Evolutionary conservation across 2,329 filamentous ascomycete genomes (phyloP).

Genomic region (Blastomyces gilchristii): DNA sequence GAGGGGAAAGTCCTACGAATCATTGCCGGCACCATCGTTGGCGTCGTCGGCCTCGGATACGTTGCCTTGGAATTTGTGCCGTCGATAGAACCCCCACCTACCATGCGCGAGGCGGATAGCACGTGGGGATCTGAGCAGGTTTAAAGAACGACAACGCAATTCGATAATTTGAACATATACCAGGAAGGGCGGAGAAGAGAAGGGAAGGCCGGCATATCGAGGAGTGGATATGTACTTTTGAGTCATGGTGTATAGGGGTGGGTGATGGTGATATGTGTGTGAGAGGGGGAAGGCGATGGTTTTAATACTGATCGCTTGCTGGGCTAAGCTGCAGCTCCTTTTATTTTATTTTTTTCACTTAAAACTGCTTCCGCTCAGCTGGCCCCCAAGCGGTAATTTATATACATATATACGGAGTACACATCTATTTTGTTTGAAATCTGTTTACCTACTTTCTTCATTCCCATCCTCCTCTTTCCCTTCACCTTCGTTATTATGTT

Average conservation of each 20-base stretch:
- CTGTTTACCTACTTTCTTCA: too few species aligned
- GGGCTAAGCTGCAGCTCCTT: not conserved
- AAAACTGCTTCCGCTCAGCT: not conserved
- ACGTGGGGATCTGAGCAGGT: slow-evolving; percentile 72
- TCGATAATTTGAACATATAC: not conserved
- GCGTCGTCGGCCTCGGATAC: slow-evolving; percentile 69
- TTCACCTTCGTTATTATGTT: too few species aligned
- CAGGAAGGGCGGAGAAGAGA: not conserved
- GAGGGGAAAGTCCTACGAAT: slow-evolving; percentile 56
- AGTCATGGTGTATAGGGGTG: not conserved
- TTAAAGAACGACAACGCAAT: slow-evolving; percentile 31
- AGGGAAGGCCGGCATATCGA: not conserved
- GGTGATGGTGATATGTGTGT: not conserved
- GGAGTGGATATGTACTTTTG: not conserved
- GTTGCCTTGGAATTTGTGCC: slow-evolving; percentile 64
- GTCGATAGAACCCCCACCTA: slow-evolving; percentile 67
- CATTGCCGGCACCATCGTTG: slow-evolving; percentile 69
- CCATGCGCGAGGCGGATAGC: slow-evolving; percentile 68
- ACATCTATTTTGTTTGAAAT: not conserved
- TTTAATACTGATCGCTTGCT: not conserved
- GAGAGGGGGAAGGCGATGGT: not conserved
- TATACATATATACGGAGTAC: too few species aligned
- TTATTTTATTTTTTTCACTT: too few species aligned
- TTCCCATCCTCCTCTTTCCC: too few species aligned
- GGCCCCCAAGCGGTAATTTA: not conserved